Evolutionary conservation across 495 filamentous ascomycete species (phyloP).

Genomic region (Podospora anserina): DNA sequence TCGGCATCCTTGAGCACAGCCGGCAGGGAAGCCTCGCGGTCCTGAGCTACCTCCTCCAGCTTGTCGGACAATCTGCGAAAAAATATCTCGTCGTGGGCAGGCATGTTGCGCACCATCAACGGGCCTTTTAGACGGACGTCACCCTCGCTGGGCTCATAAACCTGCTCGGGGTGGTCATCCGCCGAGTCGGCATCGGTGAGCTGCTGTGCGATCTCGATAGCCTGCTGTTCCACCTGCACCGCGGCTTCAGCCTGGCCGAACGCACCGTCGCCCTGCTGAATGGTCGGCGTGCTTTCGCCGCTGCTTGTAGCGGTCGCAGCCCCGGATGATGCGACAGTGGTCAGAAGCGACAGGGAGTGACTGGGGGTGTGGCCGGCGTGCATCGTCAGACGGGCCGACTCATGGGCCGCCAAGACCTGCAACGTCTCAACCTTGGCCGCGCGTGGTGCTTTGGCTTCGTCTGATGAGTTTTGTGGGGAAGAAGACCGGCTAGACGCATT

Average conservation of each 20-base stretch:
- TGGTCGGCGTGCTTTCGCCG: slow-evolving; percentile 39
- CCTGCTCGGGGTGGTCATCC: slow-evolving; percentile 27
- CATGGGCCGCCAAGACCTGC: slow-evolving; percentile 40
- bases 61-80: slow-evolving; percentile 42
- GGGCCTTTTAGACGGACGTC: slow-evolving; percentile 44
- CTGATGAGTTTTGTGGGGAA: slow-evolving; percentile 21
- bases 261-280: slow-evolving; percentile 25
- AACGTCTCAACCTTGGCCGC: slow-evolving; percentile 37
- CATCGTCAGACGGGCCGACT: slow-evolving; percentile 44
- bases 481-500: slow-evolving; percentile 25
- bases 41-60: slow-evolving; percentile 40
- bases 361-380: slow-evolving; percentile 50
- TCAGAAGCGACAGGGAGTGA: slow-evolving; percentile 43
- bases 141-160: slow-evolving; percentile 25
- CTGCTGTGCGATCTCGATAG: neutral
- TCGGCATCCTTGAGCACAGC: slow-evolving; percentile 35
- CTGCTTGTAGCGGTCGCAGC: slow-evolving; percentile 39
- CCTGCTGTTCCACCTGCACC: slow-evolving; percentile 12
- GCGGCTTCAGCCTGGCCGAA: slow-evolving; percentile 9
- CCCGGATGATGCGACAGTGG: slow-evolving; percentile 37
- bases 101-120: slow-evolving; percentile 45
- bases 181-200: neutral
- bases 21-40: slow-evolving; percentile 36
- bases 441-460: slow-evolving; percentile 15
- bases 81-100: slow-evolving; percentile 46